Conservation (phyloP, 805 yeast genomes). For the Saturnispora halmiae region DNA sequence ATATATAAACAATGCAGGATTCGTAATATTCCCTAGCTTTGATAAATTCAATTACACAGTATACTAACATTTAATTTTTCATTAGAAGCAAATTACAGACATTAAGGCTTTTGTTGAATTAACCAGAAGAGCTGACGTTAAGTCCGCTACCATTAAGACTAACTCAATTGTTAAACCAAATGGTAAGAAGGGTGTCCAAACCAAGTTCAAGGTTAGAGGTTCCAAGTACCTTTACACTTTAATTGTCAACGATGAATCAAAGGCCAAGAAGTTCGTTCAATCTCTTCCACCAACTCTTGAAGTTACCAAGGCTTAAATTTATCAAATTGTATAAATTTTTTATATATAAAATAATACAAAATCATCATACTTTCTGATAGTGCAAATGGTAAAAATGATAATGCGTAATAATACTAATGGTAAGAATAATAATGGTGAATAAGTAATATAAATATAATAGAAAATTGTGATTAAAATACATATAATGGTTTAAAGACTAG, state of each 20-base stretch:
- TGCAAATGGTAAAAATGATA: too few relatives aligned
- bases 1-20: too few relatives aligned
- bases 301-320: conserved; percentile 38
- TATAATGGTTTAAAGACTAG: too few relatives aligned
- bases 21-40: too few relatives aligned
- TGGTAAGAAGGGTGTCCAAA: conserved; percentile 83
- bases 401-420: too few relatives aligned
- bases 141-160: conserved; percentile 88
- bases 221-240: conserved; percentile 89
- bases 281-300: conserved; percentile 91
- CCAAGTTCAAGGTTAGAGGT: conserved; percentile 99
- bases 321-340: conserved; percentile 3
- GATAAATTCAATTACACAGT: too few relatives aligned
- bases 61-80: conserved; percentile 3
- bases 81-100: conserved; percentile 71
- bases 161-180: conserved; percentile 72
- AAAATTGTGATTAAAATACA: too few relatives aligned
- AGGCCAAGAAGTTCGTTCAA: conserved; percentile 96
- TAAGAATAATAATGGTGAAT: too few relatives aligned
- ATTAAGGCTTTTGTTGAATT: conserved; percentile 96
- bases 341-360: background rate
- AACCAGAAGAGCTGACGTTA: conserved; percentile 93
- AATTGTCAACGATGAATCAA: conserved; percentile 88
- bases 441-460: too few relatives aligned
- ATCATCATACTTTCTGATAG: too few relatives aligned